phyloP scores from a whole-genome alignment of 202 grass and related monocot species.

The Schoenoplectus tabernaemontani region DNA sequence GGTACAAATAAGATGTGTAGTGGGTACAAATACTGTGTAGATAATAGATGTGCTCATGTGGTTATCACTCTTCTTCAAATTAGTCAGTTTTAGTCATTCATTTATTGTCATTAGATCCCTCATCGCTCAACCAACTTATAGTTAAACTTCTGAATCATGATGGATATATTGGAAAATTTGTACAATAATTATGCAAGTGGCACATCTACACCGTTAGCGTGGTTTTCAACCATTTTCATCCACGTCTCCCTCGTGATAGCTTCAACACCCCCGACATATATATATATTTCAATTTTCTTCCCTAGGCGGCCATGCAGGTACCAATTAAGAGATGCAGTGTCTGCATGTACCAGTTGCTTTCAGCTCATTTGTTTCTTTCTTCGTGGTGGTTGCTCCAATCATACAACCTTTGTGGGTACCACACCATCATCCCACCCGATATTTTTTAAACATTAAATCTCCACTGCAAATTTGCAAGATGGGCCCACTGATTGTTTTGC shows the following conservation, averaged over 20 bases:
- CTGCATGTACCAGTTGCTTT: slow-evolving; percentile 21
- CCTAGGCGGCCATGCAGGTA: not conserved
- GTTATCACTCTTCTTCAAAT: too few relatives aligned
- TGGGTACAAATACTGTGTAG: too few relatives aligned
- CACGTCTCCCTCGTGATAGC: not conserved
- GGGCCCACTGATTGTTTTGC: not conserved
- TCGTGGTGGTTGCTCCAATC: not conserved
- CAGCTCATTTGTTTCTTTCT: slow-evolving; percentile 7
- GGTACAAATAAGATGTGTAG: too few relatives aligned
- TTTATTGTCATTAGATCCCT: too few relatives aligned
- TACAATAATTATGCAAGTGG: not conserved
- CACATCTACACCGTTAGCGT: not conserved
- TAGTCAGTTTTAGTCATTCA: too few relatives aligned
- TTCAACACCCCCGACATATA: not conserved
- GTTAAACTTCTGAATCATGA: not conserved
- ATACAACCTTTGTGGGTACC: slow-evolving; percentile 8
- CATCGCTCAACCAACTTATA: not conserved
- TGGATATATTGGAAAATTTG: not conserved
- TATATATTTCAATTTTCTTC: too few relatives aligned
- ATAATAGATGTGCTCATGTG: too few relatives aligned
- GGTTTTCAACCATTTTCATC: slow-evolving; percentile 1
- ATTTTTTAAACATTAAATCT: not conserved
- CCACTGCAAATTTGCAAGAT: not conserved
- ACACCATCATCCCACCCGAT: not conserved
- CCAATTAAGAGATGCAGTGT: not conserved